Conservation (phyloP, 306 rosid species). For the Delonix regia region DNA sequence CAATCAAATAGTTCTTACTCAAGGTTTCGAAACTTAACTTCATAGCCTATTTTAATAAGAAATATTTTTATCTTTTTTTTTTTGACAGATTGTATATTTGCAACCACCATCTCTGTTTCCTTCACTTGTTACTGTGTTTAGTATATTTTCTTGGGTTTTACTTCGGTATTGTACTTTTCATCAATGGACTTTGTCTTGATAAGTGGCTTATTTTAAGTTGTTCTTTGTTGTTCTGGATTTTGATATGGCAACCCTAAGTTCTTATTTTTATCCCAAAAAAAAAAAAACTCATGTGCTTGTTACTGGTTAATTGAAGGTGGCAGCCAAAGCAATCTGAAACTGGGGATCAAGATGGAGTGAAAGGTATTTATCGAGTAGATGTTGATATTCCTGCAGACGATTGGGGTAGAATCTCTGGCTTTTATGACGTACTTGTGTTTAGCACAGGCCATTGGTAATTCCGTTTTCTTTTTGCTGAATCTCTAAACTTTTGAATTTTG, state of each 20-base stretch:
- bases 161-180: conserved; percentile 18
- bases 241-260: conserved; percentile 54
- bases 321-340: conserved; percentile 57
- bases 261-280: conserved; percentile 2
- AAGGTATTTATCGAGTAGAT: conserved; percentile 75
- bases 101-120: background rate
- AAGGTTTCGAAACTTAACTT: background rate
- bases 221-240: conserved; percentile 4
- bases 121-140: background rate
- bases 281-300: too few relatives aligned
- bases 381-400: conserved; percentile 90
- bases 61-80: background rate
- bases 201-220: conserved; percentile 20
- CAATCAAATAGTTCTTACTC: background rate
- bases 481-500: conserved; percentile 12
- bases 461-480: conserved; percentile 31
- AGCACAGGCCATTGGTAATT: conserved; percentile 91
- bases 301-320: conserved; percentile 79
- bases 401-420: conserved; percentile 69
- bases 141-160: conserved; percentile 16
- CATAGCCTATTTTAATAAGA: background rate
- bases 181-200: background rate
- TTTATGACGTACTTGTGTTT: conserved; percentile 83
- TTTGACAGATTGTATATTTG: background rate
- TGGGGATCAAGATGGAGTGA: conserved; percentile 51